Conservation (phyloP, 208 protist species). For the Acanthamoeba lenticulata region DNA sequence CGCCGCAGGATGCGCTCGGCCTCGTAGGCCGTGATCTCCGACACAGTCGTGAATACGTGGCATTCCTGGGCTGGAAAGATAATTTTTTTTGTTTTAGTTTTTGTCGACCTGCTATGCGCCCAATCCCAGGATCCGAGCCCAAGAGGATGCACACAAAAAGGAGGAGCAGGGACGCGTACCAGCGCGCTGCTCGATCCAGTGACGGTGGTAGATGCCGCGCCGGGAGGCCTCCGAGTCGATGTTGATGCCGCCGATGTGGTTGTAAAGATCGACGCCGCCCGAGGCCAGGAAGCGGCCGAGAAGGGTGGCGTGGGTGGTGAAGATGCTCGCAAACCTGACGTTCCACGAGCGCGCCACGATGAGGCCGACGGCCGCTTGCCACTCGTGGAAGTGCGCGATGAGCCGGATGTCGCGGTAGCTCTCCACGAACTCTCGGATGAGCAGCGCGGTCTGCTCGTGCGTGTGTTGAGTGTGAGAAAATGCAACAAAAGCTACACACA, state of each 20-base stretch:
- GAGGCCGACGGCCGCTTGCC: constrained; percentile 78
- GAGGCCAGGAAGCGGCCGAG: constrained; percentile 81
- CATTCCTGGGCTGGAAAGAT: constrained; percentile 73
- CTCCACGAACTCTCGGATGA: constrained; percentile 72
- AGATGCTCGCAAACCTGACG: constrained; percentile 81
- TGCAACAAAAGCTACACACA: background rate
- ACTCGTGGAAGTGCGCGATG: constrained; percentile 88
- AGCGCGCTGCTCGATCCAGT: constrained; percentile 82
- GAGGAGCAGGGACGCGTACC: too few relatives aligned
- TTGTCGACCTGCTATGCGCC: too few relatives aligned
- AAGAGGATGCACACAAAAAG: too few relatives aligned
- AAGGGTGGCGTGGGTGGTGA: constrained; percentile 89
- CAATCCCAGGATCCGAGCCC: too few relatives aligned
- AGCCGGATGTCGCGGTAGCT: constrained; percentile 63
- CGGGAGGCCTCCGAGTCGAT: constrained; percentile 72
- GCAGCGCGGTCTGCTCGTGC: constrained; percentile 60
- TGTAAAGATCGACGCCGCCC: constrained; percentile 82
- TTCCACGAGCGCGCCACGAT: constrained; percentile 73
- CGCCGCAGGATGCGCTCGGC: constrained; percentile 76
- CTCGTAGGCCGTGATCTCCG: constrained; percentile 84
- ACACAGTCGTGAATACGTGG: constrained; percentile 87
- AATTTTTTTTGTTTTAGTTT: background rate
- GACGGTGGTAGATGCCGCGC: constrained; percentile 82
- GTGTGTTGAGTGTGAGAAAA: too few relatives aligned
- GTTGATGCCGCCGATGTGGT: constrained; percentile 71